phyloP scores from a whole-genome alignment of 257 asterid genomes.

The Solanum chmielewskii region DNA sequence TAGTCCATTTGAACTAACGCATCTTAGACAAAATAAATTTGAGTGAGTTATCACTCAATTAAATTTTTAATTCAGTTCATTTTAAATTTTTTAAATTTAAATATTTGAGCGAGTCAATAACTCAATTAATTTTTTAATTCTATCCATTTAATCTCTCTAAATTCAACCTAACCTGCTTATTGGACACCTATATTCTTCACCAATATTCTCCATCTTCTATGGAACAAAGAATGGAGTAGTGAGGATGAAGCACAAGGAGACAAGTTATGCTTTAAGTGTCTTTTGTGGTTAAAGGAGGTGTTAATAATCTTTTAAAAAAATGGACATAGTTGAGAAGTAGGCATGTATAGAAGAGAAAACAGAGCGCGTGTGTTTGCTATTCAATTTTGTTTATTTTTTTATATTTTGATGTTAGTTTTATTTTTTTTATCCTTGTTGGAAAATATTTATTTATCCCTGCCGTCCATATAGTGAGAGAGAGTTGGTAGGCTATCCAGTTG shows the following conservation, averaged over 20 bases:
- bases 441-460: background rate
- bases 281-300: background rate
- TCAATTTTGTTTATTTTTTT: background rate
- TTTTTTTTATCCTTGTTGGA: background rate
- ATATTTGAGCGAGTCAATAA: too few relatives aligned
- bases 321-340: background rate
- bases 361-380: background rate
- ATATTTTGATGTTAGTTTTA: background rate
- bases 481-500: background rate
- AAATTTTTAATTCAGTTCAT: background rate
- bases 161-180: too few relatives aligned
- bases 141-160: too few relatives aligned
- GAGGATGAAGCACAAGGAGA: background rate
- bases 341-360: background rate
- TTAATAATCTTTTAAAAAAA: background rate
- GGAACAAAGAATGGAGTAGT: background rate
- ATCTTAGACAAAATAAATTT: background rate
- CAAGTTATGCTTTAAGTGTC: background rate
- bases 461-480: background rate
- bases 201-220: conserved; percentile 25
- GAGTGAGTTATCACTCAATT: background rate
- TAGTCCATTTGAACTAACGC: background rate
- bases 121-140: too few relatives aligned
- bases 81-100: too few relatives aligned
- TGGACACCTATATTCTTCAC: conserved; percentile 19